phyloP scores from a whole-genome alignment of 129 eudicot species.

The Tanacetum coccineum region DNA sequence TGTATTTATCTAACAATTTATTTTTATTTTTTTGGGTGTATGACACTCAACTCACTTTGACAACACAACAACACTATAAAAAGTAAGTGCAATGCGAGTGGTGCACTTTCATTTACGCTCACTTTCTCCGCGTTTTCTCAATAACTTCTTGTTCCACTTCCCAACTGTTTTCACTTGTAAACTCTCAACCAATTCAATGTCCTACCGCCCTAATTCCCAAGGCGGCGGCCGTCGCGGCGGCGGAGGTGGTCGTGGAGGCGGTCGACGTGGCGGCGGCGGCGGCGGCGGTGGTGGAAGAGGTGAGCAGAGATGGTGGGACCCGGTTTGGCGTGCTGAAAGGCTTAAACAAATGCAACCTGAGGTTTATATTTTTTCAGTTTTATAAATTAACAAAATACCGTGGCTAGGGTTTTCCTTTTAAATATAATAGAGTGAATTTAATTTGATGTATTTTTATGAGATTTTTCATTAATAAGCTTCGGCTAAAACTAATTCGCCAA shows the following conservation, averaged over 20 bases:
- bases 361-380: conserved; percentile 21
- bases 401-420: conserved; percentile 35
- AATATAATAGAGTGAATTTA: too few relatives aligned
- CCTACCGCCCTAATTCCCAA: conserved; percentile 73
- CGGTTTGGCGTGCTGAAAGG: conserved; percentile 90
- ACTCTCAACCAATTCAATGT: conserved; percentile 39
- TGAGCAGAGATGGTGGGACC: conserved; percentile 99
- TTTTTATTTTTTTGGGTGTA: too few relatives aligned
- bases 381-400: not conserved
- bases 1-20: too few relatives aligned
- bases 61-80: too few relatives aligned
- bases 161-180: too few relatives aligned
- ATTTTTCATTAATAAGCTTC: too few relatives aligned
- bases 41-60: too few relatives aligned
- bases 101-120: conserved; percentile 10
- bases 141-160: conserved; percentile 21
- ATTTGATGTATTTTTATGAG: too few relatives aligned
- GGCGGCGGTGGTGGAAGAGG: conserved; percentile 70
- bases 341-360: conserved; percentile 61
- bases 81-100: conserved; percentile 26
- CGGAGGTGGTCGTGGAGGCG: too few relatives aligned
- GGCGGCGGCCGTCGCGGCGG: conserved; percentile 84
- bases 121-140: conserved; percentile 35
- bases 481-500: too few relatives aligned
- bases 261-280: conserved; percentile 50